phyloP scores from a whole-genome alignment of 306 rosid genomes.

The Cucumis cinereus region DNA sequence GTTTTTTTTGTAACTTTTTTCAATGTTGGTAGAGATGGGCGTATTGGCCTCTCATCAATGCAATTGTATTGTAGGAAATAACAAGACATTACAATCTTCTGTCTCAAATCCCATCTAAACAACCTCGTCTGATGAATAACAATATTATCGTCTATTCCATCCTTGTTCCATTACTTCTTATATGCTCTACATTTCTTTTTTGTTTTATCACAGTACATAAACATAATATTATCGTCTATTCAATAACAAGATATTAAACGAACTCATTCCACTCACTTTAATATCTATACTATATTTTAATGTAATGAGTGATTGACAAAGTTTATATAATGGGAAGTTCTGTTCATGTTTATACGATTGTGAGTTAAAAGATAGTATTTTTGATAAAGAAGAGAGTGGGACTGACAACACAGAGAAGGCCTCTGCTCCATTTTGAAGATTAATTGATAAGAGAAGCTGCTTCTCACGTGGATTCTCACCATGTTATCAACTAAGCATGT shows the following conservation, averaged over 20 bases:
- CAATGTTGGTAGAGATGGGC: not conserved
- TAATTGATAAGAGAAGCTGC: not conserved
- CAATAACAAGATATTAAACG: too few relatives aligned
- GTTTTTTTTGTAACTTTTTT: not conserved
- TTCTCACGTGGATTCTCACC: slow-evolving; percentile 8
- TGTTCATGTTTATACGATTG: not conserved
- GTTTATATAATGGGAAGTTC: not conserved
- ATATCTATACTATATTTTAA: too few relatives aligned
- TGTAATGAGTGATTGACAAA: too few relatives aligned
- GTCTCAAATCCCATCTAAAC: not conserved
- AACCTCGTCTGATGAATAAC: too few relatives aligned
- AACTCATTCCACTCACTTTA: too few relatives aligned
- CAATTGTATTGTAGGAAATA: slow-evolving; percentile 2
- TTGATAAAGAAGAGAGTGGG: not conserved
- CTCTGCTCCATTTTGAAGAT: not conserved
- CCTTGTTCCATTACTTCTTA: too few relatives aligned
- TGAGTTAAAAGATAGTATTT: not conserved
- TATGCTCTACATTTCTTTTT: too few relatives aligned
- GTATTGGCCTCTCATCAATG: not conserved
- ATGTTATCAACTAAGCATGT: not conserved
- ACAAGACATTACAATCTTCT: not conserved
- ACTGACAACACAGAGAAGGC: not conserved
- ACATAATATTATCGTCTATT: too few relatives aligned
- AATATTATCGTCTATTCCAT: too few relatives aligned
- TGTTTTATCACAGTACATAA: too few relatives aligned